A percentile compares a stretch with the other conserved stretches of the same genome.
Conservation (phyloP, 2,329 filamentous ascomycete genomes). For the Fonsecaea erecta region DNA sequence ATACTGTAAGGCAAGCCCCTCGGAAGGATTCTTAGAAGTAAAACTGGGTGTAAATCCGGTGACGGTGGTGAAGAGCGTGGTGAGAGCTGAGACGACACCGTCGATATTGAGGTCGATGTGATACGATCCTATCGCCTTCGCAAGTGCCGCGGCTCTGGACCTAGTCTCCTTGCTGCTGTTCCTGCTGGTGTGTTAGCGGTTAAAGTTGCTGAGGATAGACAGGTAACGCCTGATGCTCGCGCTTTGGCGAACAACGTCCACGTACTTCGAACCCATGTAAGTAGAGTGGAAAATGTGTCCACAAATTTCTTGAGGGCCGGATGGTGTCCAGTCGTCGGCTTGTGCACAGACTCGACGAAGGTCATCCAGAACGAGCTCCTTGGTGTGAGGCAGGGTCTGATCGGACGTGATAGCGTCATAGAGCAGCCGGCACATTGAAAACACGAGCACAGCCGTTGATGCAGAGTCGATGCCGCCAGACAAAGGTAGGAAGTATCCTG, state of each 20-base stretch:
- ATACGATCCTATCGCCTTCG: constrained; percentile 55
- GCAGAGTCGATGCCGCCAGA: constrained; percentile 49
- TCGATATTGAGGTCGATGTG: constrained; percentile 79
- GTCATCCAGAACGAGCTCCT: constrained; percentile 38
- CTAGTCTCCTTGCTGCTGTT: constrained; percentile 68
- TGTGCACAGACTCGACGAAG: constrained; percentile 35
- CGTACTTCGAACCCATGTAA: constrained; percentile 72
- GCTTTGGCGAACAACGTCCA: not conserved
- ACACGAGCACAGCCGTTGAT: constrained; percentile 44
- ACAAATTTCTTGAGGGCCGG: constrained; percentile 62
- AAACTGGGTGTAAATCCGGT: not conserved
- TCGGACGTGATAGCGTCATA: constrained; percentile 42
- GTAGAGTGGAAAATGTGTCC: constrained; percentile 57
- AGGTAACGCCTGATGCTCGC: too few relatives aligned
- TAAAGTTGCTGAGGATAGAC: not conserved
- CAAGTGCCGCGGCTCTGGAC: constrained; percentile 65
- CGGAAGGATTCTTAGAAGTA: not conserved
- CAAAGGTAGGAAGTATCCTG: constrained; percentile 47
- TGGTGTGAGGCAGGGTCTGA: not conserved
- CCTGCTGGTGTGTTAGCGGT: not conserved
- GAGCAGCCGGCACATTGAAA: constrained; percentile 47
- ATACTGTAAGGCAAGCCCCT: not conserved
- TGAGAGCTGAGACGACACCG: constrained; percentile 55
- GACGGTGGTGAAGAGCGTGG: constrained; percentile 33
- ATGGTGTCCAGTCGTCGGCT: not conserved